Percentiles rank a stretch among this genome's conserved stretches.
Conservation (phyloP, 371 early-diverging fungal genomes). For the Thermomucor indicae-seudaticae region DNA sequence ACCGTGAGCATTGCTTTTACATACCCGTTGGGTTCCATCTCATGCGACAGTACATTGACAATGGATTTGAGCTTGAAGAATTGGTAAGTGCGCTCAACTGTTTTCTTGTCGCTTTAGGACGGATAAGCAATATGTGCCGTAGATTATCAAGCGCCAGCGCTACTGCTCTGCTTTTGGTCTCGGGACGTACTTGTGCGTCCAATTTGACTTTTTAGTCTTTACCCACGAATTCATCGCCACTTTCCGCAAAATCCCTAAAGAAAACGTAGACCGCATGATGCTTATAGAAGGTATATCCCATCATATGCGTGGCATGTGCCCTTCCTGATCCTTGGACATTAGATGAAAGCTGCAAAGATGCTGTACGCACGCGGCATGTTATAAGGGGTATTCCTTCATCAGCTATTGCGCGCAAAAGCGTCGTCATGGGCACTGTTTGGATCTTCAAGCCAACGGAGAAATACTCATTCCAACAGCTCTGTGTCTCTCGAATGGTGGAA, state of each 20-base stretch:
- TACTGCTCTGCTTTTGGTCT: conserved; percentile 88
- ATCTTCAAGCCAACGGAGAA: conserved; percentile 62
- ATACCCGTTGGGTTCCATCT: conserved; percentile 83
- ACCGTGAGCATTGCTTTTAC: conserved; percentile 84
- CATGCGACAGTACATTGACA: conserved; percentile 73
- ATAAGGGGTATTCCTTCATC: conserved; percentile 63
- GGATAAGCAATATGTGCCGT: not conserved
- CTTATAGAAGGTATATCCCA: conserved; percentile 34
- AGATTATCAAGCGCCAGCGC: conserved; percentile 86
- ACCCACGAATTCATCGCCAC: conserved; percentile 91
- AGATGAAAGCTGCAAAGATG: conserved; percentile 4
- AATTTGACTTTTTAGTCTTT: conserved; percentile 87
- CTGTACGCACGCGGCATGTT: conserved; percentile 26
- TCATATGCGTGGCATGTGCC: not conserved
- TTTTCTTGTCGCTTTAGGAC: not conserved
- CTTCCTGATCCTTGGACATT: not conserved
- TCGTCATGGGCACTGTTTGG: conserved; percentile 93
- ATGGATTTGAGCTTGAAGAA: conserved; percentile 88
- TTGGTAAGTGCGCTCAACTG: conserved; percentile 31
- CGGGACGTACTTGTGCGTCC: conserved; percentile 83
- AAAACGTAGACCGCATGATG: conserved; percentile 52
- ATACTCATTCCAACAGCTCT: conserved; percentile 58
- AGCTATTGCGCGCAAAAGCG: conserved; percentile 78
- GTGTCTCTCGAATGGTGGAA: conserved; percentile 81
- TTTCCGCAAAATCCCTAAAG: conserved; percentile 67